Evolutionary conservation across 2,329 filamentous ascomycete genomes (phyloP), one percentile per base, ranked within the genome.

Genomic region (Epichloe glyceriae): DNA sequence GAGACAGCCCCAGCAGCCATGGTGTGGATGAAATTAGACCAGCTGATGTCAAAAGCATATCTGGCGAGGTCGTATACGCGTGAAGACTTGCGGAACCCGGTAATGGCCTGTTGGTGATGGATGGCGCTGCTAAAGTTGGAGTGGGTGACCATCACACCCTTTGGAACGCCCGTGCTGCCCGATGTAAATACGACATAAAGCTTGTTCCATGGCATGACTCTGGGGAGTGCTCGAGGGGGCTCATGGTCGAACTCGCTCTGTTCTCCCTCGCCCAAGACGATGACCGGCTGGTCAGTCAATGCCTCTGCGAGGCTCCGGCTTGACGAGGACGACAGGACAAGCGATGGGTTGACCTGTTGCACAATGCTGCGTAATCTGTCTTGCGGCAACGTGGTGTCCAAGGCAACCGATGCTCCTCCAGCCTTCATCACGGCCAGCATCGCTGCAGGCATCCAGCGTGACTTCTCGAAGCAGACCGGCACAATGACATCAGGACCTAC

Each of bases 1-100:
- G 10, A 76, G 64, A 51, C 71, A 74, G 14, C 72, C 73, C 73
- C 73, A 10, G 64, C 61, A 22, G 68, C 64, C 19, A 76, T 64
- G 0, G 73, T 73, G 49, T 70, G 73, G 26, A 75, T 69, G 62
- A 76, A 73, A 53, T 72, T 73, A 53, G 71, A 68, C 17, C 75
- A 68, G 49, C 70, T 71, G 46, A 72, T 72, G 51, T 77, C 74
- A 51, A 76, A 76, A 6, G 72, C 73, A 54, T 76, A 74, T 1
- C 71, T 70, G 4, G 68, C 66, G 50, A 71, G 71, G 52, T 72
- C 67, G 37, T 70, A 64, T 30, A 70, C 67, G 6, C 67, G 65
- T 3, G 40, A 46, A 43, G 26, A 34, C 14, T 26, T 46, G 47
- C 40, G 56, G 35, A 56, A 52, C 5, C 52, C 44, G 10, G 52